A percentile compares a stretch with the other conserved stretches of the same genome.
These are phyloP conservation scores for Balansia obtecta DNA, from an alignment of 2,329 filamentous ascomycete species.

Conservation along the genomic window DNA sequence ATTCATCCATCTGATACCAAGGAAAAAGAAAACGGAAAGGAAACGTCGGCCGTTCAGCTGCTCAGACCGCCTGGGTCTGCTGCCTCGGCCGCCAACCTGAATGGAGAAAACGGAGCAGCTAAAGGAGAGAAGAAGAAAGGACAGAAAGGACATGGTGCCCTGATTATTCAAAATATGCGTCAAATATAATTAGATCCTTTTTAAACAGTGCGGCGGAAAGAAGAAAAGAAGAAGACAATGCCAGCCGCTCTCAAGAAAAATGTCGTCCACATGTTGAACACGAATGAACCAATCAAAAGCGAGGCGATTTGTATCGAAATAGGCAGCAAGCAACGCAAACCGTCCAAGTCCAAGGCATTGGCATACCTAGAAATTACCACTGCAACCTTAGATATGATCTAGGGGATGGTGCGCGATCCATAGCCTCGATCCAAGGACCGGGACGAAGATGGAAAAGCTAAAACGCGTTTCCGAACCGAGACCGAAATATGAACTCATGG, in stretches of 20 bases:
- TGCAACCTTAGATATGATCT: too few relatives aligned
- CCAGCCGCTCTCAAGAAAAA: not conserved
- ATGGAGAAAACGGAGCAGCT: slow-evolving; percentile 9
- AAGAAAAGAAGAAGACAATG: slow-evolving; percentile 2
- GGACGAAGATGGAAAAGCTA: not conserved
- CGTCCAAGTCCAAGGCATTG: too few relatives aligned
- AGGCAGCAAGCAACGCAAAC: too few relatives aligned
- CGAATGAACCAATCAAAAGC: slow-evolving; percentile 15
- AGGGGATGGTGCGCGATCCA: not conserved
- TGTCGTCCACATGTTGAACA: slow-evolving; percentile 13
- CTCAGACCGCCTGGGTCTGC: slow-evolving; percentile 22
- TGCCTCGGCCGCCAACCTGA: not conserved
- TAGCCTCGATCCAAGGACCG: not conserved
- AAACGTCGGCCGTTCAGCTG: not conserved
- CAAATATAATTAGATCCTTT: slow-evolving; percentile 18
- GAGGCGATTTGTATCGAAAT: too few relatives aligned
- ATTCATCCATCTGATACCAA: slow-evolving; percentile 1
- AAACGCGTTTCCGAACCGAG: slow-evolving; percentile 4
- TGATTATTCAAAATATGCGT: slow-evolving; percentile 16
- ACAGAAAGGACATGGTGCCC: slow-evolving; percentile 12
- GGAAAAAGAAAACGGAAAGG: not conserved
- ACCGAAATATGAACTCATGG: slow-evolving; percentile 9
- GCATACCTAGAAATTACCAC: too few relatives aligned
- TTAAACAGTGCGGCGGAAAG: slow-evolving; percentile 13
- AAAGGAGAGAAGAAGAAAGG: slow-evolving; percentile 12